phyloP scores from a whole-genome alignment of 2,329 filamentous ascomycete genomes.

The Diaporthe amygdali region DNA sequence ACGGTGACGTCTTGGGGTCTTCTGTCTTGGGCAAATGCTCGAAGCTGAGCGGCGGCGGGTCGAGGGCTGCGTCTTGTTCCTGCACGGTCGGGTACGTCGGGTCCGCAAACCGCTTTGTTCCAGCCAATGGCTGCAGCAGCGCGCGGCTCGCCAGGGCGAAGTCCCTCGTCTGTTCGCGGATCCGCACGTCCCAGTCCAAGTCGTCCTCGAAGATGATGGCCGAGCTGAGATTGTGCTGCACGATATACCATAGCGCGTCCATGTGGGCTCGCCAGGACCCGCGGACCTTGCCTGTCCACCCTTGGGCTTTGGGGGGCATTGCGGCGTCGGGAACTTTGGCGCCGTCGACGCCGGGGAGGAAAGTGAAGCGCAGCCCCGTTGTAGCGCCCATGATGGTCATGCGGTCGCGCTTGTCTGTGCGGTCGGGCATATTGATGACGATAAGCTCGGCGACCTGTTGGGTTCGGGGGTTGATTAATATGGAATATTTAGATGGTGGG shows the following conservation, averaged over 20 bases:
- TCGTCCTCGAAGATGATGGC: constrained; percentile 63
- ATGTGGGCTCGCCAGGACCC: background rate
- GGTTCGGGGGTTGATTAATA: background rate
- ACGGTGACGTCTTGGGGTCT: background rate
- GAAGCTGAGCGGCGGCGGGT: background rate
- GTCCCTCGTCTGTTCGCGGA: constrained; percentile 51
- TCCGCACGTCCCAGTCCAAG: constrained; percentile 59
- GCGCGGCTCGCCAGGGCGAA: constrained; percentile 43
- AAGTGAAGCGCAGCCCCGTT: background rate
- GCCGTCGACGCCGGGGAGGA: background rate
- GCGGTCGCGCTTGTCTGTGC: background rate
- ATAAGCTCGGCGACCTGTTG: background rate
- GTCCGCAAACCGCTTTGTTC: background rate
- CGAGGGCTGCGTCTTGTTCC: background rate
- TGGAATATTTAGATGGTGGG: background rate
- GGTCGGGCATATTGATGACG: constrained; percentile 1
- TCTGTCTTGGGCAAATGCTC: background rate
- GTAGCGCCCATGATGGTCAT: background rate
- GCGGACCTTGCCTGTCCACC: constrained; percentile 9
- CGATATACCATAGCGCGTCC: constrained; percentile 34
- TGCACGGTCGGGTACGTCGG: background rate
- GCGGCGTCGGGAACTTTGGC: background rate
- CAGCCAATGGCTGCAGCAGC: constrained; percentile 37
- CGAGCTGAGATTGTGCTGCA: constrained; percentile 49
- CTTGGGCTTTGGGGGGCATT: background rate